A percentile compares a stretch with the other conserved stretches of the same genome.
phyloP scores from a whole-genome alignment of 441 rosid species.

The Isatis lusitanica region DNA sequence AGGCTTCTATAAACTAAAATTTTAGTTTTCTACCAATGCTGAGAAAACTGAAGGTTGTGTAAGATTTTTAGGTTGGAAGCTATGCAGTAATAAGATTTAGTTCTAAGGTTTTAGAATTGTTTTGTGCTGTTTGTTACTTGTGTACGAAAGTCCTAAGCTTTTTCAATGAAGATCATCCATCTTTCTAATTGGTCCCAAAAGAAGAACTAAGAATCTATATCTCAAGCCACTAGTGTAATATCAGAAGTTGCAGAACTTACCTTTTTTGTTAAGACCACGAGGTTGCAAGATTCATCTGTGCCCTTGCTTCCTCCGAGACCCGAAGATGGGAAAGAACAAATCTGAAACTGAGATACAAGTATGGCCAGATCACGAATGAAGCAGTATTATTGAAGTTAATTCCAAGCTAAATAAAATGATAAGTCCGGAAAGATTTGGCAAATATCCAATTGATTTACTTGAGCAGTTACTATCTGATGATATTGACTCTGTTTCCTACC shows the following conservation, averaged over 20 bases:
- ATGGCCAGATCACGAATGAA: not conserved
- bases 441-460: not conserved
- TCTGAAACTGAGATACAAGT: not conserved
- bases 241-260: not conserved
- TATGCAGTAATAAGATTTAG: not conserved
- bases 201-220: not conserved
- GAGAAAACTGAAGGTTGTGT: not conserved
- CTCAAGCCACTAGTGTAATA: not conserved
- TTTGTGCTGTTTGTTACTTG: not conserved
- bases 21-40: no score
- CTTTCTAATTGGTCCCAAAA: not conserved
- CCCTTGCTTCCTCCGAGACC: not conserved
- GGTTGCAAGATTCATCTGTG: not conserved
- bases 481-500: not conserved
- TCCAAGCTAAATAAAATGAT: not conserved
- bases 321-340: slow-evolving; percentile 19
- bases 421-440: not conserved
- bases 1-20: not conserved
- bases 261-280: not conserved
- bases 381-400: not conserved
- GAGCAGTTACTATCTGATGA: not conserved
- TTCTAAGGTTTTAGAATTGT: not conserved
- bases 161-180: not conserved
- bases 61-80: not conserved
- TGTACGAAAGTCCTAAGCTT: not conserved